A percentile compares a stretch with the other conserved stretches of the same genome.
Conservation (phyloP, 1,284 basidiomycete species). For the Termitomyces sp. region DNA sequence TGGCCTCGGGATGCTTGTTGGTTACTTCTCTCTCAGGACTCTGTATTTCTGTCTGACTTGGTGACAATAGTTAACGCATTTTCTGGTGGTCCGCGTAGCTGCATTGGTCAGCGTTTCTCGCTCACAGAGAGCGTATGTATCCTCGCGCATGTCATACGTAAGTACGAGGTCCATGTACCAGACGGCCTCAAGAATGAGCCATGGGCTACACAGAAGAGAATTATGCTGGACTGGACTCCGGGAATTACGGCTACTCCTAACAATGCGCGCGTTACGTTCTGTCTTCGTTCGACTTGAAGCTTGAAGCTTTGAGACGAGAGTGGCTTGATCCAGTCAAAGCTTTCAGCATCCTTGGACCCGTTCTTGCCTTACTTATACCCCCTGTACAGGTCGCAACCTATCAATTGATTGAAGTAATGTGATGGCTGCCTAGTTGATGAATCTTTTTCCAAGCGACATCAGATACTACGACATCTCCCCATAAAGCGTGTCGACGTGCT, state of each 20-base stretch:
- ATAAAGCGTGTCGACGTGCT: not conserved
- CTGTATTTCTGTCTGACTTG: not conserved
- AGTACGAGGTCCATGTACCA: constrained; percentile 29
- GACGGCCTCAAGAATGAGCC: constrained; percentile 22
- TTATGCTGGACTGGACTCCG: constrained; percentile 19
- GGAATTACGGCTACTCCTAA: constrained; percentile 20
- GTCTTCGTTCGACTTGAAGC: constrained; percentile 5
- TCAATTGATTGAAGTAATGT: not conserved
- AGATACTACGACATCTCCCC: too few relatives aligned
- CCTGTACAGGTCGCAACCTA: not conserved
- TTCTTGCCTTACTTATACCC: not conserved
- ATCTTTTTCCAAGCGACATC: not conserved
- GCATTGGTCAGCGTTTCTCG: constrained; percentile 40
- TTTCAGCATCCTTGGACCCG: not conserved
- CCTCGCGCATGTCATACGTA: constrained; percentile 31
- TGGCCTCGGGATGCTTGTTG: constrained; percentile 39
- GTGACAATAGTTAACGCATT: constrained; percentile 28
- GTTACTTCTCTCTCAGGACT: constrained; percentile 7
- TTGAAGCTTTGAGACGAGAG: not conserved
- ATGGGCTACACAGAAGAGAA: constrained; percentile 17
- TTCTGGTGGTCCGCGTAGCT: constrained; percentile 38
- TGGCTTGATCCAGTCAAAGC: not conserved
- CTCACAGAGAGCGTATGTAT: constrained; percentile 33
- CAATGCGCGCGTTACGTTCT: constrained; percentile 16
- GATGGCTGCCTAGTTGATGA: too few relatives aligned